phyloP scores from a whole-genome alignment of 257 asterid species.

The Fraxinus anomala region DNA sequence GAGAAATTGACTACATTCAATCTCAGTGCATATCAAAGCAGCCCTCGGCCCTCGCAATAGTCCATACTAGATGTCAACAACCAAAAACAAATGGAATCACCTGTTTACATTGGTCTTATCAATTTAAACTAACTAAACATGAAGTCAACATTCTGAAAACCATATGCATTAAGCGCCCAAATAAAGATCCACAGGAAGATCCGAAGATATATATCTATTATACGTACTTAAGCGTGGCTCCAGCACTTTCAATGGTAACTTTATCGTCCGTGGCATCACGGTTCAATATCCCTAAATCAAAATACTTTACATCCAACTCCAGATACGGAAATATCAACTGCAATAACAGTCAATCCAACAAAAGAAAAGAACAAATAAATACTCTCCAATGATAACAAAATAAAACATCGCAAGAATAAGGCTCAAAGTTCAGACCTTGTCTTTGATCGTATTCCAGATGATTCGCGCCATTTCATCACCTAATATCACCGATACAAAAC shows the following conservation, averaged over 20 bases:
- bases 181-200: not conserved
- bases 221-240: constrained; percentile 84
- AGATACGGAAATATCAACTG: constrained; percentile 84
- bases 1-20: not conserved
- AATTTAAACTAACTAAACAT: not conserved
- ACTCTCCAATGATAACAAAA: not conserved
- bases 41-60: not conserved
- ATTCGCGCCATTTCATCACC: constrained; percentile 97
- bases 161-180: not conserved
- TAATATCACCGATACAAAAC: constrained; percentile 22
- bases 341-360: constrained; percentile 4
- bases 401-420: not conserved
- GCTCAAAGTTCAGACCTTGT: constrained; percentile 50
- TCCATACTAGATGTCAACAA: not conserved
- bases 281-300: constrained; percentile 75
- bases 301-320: constrained; percentile 88
- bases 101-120: not conserved
- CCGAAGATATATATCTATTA: not conserved
- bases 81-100: not conserved
- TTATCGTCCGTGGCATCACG: constrained; percentile 85
- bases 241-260: constrained; percentile 87
- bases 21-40: not conserved
- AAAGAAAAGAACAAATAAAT: not conserved
- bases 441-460: constrained; percentile 82
- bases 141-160: not conserved